Evolutionary conservation across 1,139 yeast genomes (phyloP).

Genomic region (Saccharomyces hybrid): DNA sequence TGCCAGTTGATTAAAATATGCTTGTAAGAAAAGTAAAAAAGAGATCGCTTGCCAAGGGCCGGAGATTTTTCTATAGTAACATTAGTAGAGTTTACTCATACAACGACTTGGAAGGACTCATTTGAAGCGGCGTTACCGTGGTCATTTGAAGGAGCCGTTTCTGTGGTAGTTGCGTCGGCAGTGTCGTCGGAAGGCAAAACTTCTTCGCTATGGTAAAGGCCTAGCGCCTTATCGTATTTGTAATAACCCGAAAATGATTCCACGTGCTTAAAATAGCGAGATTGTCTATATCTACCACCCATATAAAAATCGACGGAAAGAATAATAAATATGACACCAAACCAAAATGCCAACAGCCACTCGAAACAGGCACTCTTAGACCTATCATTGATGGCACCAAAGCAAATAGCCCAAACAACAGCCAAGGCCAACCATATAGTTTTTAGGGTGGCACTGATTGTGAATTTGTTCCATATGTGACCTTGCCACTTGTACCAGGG

Average conservation of each 20-base stretch:
- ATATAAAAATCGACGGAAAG: constrained; percentile 67
- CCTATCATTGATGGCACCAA: constrained; percentile 44
- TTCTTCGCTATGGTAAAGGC: constrained; percentile 3
- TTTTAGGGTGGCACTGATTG: constrained; percentile 48
- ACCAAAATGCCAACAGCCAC: constrained; percentile 78
- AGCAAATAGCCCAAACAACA: constrained; percentile 57
- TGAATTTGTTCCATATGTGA: constrained; percentile 35
- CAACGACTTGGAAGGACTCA: neutral
- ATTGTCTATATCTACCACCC: constrained; percentile 35
- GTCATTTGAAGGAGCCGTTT: neutral
- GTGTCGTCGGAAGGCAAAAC: neutral
- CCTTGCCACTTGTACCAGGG: constrained; percentile 35
- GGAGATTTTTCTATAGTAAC: neutral
- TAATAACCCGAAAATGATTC: constrained; percentile 25
- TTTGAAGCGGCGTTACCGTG: neutral
- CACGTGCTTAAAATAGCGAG: constrained; percentile 26
- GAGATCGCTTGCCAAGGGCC: neutral
- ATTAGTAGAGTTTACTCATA: neutral
- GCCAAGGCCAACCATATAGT: constrained; percentile 62
- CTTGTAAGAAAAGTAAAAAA: neutral
- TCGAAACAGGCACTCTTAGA: constrained; percentile 53
- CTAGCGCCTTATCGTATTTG: constrained; percentile 20
- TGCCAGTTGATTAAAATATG: neutral
- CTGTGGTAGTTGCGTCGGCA: neutral
- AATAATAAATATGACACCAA: constrained; percentile 59